Evolutionary conservation across 2,329 filamentous ascomycete species (phyloP), one percentile per base, ranked within the genome.

Genomic region (Corinectria fuckeliana): DNA sequence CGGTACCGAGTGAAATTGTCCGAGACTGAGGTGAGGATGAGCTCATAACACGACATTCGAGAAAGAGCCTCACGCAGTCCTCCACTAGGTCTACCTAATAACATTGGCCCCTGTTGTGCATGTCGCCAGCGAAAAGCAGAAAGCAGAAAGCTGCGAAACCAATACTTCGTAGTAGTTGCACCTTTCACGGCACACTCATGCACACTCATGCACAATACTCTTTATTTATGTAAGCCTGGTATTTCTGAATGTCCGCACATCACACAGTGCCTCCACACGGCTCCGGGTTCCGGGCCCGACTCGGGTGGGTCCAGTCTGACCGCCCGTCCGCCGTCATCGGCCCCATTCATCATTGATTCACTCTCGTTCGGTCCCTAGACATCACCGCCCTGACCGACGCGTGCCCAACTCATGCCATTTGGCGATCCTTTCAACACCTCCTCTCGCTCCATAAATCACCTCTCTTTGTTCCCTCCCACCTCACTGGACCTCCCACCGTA

Each of bases 271-370:
- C n/a, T 9, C 10, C 23, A 6, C 30, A 18, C 56, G 56, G 44
- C 56, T 30, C 38, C 50, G 44, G 50, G 26, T 10, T 42, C 30
- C 50, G 56, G 50, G 50, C 30, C 51, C 51, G 51, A 30, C 23
- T 23, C 28, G 14, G 21, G 49, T 44, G 50, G 38, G 16, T 16
- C 42, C 10, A 26, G 44, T 32, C 50, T 47, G 50, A 11, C 47
- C 7, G 14, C 26, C 42, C 50, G 18, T 21, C 50, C 21, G 56
- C 50, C 50, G 45, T 41, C 56, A 59, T 59, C 56, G 45, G 56
- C 30, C 34, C 32, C 44, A 39, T 36, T 36, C 10, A 39, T 36
- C 28, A 16, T 16, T 5, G 32, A 30, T 25, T 21, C 39, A 20
- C 18, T 16, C 44, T n/a, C n/a, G n/a, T n/a, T n/a, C n/a, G n/a